These are phyloP conservation scores for Poronia punctata DNA, from an alignment of 495 filamentous ascomycete species.

Conservation along the genomic window DNA sequence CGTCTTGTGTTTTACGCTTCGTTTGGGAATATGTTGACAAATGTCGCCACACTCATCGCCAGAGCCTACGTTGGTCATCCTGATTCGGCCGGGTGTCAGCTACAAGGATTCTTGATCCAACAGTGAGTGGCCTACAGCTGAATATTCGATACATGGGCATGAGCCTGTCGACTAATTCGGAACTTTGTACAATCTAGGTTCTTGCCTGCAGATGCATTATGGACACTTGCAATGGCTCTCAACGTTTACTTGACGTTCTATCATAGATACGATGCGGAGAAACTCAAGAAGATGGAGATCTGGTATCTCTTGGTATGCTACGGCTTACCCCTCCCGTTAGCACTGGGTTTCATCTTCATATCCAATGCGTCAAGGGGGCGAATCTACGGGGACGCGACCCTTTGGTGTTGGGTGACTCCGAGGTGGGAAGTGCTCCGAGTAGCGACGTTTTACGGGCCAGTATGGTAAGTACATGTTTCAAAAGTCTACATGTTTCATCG, in stretches of 20 bases:
- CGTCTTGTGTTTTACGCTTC: conserved; percentile 79
- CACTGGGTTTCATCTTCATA: conserved; percentile 62
- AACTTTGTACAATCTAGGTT: conserved; percentile 54
- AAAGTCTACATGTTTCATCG: neutral
- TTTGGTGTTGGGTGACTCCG: conserved; percentile 76
- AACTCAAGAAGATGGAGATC: conserved; percentile 63
- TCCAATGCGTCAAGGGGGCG: conserved; percentile 38
- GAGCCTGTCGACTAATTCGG: conserved; percentile 8
- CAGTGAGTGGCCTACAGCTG: no score
- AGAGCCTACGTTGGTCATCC: conserved; percentile 44
- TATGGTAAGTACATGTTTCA: conserved; percentile 65
- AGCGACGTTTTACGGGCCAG: conserved; percentile 73
- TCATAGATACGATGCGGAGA: conserved; percentile 59
- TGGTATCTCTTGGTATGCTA: conserved; percentile 69
- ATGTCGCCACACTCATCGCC: conserved; percentile 70
- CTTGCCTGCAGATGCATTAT: conserved; percentile 69
- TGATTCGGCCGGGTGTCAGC: conserved; percentile 56
- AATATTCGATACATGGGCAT: neutral
- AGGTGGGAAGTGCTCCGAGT: conserved; percentile 70
- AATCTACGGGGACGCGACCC: conserved; percentile 69
- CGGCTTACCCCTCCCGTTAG: conserved; percentile 65
- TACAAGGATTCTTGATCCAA: conserved; percentile 66
- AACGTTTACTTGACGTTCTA: conserved; percentile 89
- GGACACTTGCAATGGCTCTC: conserved; percentile 79
- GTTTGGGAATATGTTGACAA: conserved; percentile 76